phyloP scores from a whole-genome alignment of 2,329 filamentous ascomycete genomes.

The Verruconis gallopava region DNA sequence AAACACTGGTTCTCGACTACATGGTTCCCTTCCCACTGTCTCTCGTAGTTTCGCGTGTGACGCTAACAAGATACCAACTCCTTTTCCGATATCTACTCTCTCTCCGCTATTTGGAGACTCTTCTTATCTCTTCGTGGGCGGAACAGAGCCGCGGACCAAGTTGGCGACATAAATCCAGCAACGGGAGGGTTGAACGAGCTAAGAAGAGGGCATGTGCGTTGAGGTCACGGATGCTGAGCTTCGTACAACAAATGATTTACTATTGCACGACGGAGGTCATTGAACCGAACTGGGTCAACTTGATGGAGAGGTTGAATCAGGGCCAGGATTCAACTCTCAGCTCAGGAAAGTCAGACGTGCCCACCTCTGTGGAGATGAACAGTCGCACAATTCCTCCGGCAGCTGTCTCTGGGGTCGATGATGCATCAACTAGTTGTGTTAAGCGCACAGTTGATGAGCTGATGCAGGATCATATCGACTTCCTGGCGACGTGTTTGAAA shows the following conservation, averaged over 20 bases:
- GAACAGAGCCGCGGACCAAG: constrained; percentile 68
- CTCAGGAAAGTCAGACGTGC: constrained; percentile 25
- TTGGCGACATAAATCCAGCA: constrained; percentile 71
- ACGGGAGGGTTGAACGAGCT: constrained; percentile 70
- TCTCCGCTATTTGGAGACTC: constrained; percentile 75
- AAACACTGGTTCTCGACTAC: constrained; percentile 88
- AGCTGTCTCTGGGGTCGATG: constrained; percentile 10
- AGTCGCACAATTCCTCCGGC: not conserved
- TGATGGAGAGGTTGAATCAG: constrained; percentile 71
- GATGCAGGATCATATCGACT: constrained; percentile 98
- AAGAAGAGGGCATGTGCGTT: constrained; percentile 88
- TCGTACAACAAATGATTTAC: constrained; percentile 91
- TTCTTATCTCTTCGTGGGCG: constrained; percentile 79
- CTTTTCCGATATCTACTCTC: constrained; percentile 90
- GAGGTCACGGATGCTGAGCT: constrained; percentile 86
- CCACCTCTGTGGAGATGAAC: constrained; percentile 1
- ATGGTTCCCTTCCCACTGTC: constrained; percentile 89
- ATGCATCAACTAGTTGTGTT: constrained; percentile 24
- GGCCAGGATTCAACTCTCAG: constrained; percentile 34
- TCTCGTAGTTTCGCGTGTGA: constrained; percentile 89
- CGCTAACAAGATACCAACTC: constrained; percentile 90
- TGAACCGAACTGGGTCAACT: constrained; percentile 88
- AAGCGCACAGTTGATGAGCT: constrained; percentile 85
- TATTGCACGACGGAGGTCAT: constrained; percentile 97
- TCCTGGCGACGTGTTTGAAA: constrained; percentile 92